A percentile compares a stretch with the other conserved stretches of the same genome.
These are phyloP conservation scores for Rubroshorea leprosula DNA, from an alignment of 345 rosid species.

Conservation along the genomic window DNA sequence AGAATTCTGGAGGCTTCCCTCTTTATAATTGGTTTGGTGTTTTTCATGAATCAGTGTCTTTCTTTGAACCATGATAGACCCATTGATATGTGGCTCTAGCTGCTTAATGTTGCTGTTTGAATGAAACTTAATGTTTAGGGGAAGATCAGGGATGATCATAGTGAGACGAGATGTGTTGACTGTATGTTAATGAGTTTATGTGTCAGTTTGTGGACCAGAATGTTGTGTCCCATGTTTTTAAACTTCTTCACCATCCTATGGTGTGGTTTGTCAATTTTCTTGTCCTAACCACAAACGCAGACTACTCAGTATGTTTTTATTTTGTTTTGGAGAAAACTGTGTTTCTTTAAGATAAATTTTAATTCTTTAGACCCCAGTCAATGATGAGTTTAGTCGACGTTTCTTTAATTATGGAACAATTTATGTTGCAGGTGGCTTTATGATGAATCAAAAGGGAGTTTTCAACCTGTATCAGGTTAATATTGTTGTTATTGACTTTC, in stretches of 20 bases:
- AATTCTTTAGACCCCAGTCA: neutral
- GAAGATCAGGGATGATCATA: no score
- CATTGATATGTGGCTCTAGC: neutral
- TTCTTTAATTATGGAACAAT: slow-evolving; percentile 5
- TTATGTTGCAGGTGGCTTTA: slow-evolving; percentile 56
- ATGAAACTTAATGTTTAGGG: no score
- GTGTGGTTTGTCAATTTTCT: neutral
- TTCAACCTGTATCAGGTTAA: slow-evolving; percentile 50
- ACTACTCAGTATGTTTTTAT: no score
- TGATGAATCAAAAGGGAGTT: slow-evolving; percentile 48
- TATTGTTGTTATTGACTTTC: slow-evolving; percentile 1
- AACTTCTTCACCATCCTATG: neutral
- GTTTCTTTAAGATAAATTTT: no score
- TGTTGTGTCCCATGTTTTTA: no score
- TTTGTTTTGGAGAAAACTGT: no score
- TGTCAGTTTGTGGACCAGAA: no score
- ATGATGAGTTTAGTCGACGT: neutral
- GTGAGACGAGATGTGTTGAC: no score
- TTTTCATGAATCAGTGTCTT: no score
- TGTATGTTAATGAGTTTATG: no score
- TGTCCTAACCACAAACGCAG: neutral
- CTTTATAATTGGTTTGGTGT: no score
- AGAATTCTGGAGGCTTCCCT: no score
- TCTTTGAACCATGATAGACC: neutral
- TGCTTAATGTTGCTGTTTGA: neutral